phyloP scores from a whole-genome alignment of 805 yeast genomes.

The Wickerhamiella cacticola region DNA sequence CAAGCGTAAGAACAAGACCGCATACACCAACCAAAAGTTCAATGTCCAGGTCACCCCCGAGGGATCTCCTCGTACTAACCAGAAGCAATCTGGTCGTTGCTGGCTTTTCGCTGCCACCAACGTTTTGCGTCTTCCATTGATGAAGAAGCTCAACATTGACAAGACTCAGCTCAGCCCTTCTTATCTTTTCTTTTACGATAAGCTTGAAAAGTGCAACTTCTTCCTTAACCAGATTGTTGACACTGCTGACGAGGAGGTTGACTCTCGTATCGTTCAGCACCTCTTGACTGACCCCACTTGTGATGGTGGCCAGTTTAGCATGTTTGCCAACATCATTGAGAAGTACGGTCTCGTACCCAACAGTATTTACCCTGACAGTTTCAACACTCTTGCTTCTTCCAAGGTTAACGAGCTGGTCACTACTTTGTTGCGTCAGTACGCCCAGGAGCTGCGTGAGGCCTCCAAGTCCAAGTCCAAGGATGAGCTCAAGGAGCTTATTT shows the following conservation, averaged over 20 bases:
- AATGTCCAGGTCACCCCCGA: conserved; percentile 36
- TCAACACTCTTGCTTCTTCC: conserved; percentile 40
- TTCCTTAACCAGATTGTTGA: conserved; percentile 66
- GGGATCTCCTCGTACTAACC: conserved; percentile 60
- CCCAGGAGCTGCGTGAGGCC: conserved; percentile 50
- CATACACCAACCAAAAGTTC: conserved; percentile 30
- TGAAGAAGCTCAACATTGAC: conserved; percentile 49
- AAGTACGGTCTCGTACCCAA: conserved; percentile 78
- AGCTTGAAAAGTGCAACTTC: conserved; percentile 71
- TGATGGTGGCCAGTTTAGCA: conserved; percentile 85
- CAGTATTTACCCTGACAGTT: conserved; percentile 57
- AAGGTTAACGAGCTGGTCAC: conserved; percentile 50
- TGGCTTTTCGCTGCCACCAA: conserved; percentile 84
- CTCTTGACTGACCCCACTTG: conserved; percentile 52
- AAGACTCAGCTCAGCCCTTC: conserved; percentile 67
- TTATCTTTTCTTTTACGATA: conserved; percentile 72
- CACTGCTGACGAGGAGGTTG: conserved; percentile 53
- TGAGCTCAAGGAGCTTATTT: conserved; percentile 30
- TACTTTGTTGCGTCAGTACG: conserved; percentile 66
- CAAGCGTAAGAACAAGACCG: conserved; percentile 22
- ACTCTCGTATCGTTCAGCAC: conserved; percentile 57
- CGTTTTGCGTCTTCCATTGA: conserved; percentile 51
- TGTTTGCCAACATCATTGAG: conserved; percentile 63
- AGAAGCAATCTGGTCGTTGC: conserved; percentile 67
- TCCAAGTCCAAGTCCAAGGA: conserved; percentile 33